These are phyloP conservation scores for Salix purpurea DNA, from an alignment of 345 rosid genomes.

Conservation along the genomic window DNA sequence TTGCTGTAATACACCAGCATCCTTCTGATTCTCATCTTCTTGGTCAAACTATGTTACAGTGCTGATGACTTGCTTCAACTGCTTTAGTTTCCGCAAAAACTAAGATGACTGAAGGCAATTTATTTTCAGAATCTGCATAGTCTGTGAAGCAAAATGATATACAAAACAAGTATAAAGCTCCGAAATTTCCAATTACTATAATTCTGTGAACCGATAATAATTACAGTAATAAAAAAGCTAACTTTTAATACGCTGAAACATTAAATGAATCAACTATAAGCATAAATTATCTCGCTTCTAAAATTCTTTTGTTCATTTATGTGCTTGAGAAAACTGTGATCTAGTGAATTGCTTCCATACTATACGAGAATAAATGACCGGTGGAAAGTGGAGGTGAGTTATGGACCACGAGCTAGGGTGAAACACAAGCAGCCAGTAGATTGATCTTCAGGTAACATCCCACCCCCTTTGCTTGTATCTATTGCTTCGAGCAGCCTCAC, in stretches of 20 bases:
- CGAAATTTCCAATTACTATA: slow-evolving; percentile 1
- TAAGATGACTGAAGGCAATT: background rate
- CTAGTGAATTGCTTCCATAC: background rate
- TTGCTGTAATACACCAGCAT: background rate
- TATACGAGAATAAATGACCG: background rate
- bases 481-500: slow-evolving; percentile 29
- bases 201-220: background rate
- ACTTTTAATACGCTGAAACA: background rate
- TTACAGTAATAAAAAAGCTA: background rate
- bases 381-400: background rate
- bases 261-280: background rate
- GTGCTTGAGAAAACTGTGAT: slow-evolving; percentile 4
- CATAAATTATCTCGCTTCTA: background rate
- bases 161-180: background rate
- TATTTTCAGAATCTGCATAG: background rate
- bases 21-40: background rate
- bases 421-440: slow-evolving; percentile 33
- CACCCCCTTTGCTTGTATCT: slow-evolving; percentile 35
- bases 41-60: background rate
- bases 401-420: slow-evolving; percentile 24
- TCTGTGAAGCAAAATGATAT: background rate
- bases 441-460: slow-evolving; percentile 35
- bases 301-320: background rate
- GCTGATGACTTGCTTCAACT: background rate
- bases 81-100: background rate